A percentile compares a stretch with the other conserved stretches of the same genome.
Conservation (phyloP, 768 basidiomycete genomes). For the Flagelloscypha sp. region DNA sequence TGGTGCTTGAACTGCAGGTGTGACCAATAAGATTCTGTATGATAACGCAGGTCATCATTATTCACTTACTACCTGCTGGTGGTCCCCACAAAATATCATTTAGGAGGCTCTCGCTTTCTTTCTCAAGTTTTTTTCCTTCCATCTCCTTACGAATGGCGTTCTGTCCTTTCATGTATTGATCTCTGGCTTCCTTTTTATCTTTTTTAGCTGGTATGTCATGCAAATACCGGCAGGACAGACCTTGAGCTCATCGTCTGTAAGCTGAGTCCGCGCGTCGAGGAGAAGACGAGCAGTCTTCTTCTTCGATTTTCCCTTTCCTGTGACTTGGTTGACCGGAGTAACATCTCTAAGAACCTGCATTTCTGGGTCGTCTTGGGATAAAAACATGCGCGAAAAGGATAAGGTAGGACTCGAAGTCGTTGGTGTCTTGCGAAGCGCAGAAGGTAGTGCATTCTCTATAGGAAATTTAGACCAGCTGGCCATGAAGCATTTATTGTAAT, state of each 20-base stretch:
- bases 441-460: constrained; percentile 6
- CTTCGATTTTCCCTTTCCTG: constrained; percentile 28
- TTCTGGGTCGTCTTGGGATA: constrained; percentile 31
- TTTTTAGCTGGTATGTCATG: constrained; percentile 2
- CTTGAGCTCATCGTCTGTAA: constrained; percentile 78
- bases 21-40: constrained; percentile 3
- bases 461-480: no score
- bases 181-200: constrained; percentile 43
- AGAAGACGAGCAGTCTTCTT: constrained; percentile 45
- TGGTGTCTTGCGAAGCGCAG: constrained; percentile 5
- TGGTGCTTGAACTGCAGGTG: constrained; percentile 49
- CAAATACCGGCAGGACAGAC: constrained; percentile 22
- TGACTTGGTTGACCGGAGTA: constrained; percentile 13
- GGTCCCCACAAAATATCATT: constrained; percentile 61
- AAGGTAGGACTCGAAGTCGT: constrained; percentile 20
- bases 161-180: constrained; percentile 62
- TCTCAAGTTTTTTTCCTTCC: constrained; percentile 46
- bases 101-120: constrained; percentile 42
- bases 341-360: constrained; percentile 21
- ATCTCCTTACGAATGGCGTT: constrained; percentile 41
- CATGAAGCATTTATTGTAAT: no score
- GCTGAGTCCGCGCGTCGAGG: constrained; percentile 66
- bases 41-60: neutral
- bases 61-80: constrained; percentile 51
- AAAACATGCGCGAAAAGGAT: constrained; percentile 31